Base-by-base conservation (phyloP, 2,329 filamentous ascomycete species). In the Pseudogymnoascus sp. region DNA sequence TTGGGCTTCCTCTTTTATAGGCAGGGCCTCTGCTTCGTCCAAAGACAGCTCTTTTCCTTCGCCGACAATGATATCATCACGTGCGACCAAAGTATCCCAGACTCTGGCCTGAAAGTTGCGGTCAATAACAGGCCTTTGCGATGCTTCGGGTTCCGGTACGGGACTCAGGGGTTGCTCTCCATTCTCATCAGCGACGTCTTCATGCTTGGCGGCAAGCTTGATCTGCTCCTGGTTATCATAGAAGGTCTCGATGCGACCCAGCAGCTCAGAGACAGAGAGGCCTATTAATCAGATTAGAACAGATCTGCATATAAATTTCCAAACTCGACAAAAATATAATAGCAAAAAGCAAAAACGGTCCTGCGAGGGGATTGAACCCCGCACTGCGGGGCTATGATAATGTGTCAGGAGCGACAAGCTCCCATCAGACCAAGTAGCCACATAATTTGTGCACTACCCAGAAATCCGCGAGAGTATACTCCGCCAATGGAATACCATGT, bases 51-150 rank as follows among this genome's bases (percentile, higher is more conserved):
- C 34, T 6, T 19, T 19, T 16, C 39, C 39, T n/a, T 39, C 60
- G 21, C 60, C 60, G 21, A 61, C 60, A 61, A 61, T 61, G 36
- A 61, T 61, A 61, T 61, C 60, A 43, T 61, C 60, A 41, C 39
- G 60, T 43, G 34, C 36, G 25, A 39, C 25, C 19, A 61, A 25
- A 41, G 60, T 61, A 19, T 61, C 60, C 60, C 60, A 61, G 23
- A 41, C 34, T 43, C 36, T 43, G 60, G 34, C 19, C 6, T 39
- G 23, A 25, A 61, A 61, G 39, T 25, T 43, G 39, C 39, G 60
- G 25, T 61, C 36, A 25, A 61, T 61, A 21, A 41, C 4, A 3
- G 60, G 60, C 13, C 60, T 61, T 61, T 61, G 19, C 8, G 14
- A 25, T 61, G 14, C 34, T 16, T 16, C 60, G 28, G 14, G 36